Evolutionary conservation across 805 yeast genomes (phyloP).

Genomic region (Kuraishia molischiana): DNA sequence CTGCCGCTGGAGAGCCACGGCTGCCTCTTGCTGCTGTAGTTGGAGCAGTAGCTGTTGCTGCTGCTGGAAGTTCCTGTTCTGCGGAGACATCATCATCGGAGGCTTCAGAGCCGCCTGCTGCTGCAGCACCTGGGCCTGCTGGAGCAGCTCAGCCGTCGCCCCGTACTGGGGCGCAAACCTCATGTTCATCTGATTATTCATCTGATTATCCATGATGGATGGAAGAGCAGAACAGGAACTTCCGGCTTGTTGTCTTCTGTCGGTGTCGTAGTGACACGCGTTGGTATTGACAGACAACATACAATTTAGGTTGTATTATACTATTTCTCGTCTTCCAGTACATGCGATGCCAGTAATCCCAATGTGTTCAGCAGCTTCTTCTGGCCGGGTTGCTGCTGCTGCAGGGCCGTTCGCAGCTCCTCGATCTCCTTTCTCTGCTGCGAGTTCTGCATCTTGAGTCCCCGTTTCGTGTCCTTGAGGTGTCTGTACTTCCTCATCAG

Average conservation of each 20-base stretch:
- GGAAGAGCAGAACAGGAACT: background rate
- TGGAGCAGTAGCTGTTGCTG: constrained; percentile 13
- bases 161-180: constrained; percentile 7
- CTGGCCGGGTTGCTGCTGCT: constrained; percentile 15
- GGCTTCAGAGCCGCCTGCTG: constrained; percentile 14
- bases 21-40: constrained; percentile 9
- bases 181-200: constrained; percentile 3
- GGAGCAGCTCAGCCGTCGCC: constrained; percentile 6
- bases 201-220: background rate
- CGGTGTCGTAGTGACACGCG: no score
- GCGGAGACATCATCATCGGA: constrained; percentile 24
- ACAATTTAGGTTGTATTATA: background rate
- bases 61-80: constrained; percentile 19
- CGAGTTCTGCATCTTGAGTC: constrained; percentile 17
- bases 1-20: constrained; percentile 12
- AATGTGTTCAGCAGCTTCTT: constrained; percentile 23
- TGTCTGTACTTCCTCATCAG: constrained; percentile 19
- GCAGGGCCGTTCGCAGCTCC: constrained; percentile 15
- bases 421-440: constrained; percentile 14
- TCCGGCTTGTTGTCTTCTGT: no score
- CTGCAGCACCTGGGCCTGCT: constrained; percentile 8
- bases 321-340: constrained; percentile 19
- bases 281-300: background rate
- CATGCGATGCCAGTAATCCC: constrained; percentile 24
- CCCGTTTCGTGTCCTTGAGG: constrained; percentile 18